Evolutionary conservation across 2,329 filamentous ascomycete species (phyloP), one percentile per base, ranked within the genome.

Genomic region (Xylaria sp.): DNA sequence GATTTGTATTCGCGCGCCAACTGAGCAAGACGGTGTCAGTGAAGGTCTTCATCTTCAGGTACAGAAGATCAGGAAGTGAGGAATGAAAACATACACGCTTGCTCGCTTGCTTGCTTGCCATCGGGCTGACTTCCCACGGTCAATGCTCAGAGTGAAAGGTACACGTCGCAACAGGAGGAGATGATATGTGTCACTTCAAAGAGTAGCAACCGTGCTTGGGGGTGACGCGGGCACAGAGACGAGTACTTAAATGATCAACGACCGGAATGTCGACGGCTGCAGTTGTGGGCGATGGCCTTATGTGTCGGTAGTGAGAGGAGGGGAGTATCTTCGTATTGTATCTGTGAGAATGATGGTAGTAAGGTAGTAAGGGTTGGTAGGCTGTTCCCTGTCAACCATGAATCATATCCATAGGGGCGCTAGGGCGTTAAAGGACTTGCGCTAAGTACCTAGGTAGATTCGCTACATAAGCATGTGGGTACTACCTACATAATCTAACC

Each of bases 21-120:
- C 87, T 88, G 73, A 23, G 62, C 65, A 12, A 25, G 52, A 65
- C 9, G 65, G 79, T 69, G 81, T 78, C 62, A 68, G 57, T 58
- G n/a, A 46, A 32, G 20, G 34, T 32, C 50, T 34, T 23, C 37
- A 63, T n/a, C 7, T 15, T 2, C 15, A 44, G 41, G 23, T 13
- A 28, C 9, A 54, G 15, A 41, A 28, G 28, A 20, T 12, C 6
- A 54, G 20, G 60, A 23, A 32, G 44, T 52, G 10, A 2, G 20
- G 1, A 28, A 55, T n/a, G 51, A 44, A 44, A 52, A 80, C 88
- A 75, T 83, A 90, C 90, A 78, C 91, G 88, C 82, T 92, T 93
- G 81, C 89, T 89, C 23, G 91, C 91, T 74, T 91, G 90, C 79
- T 90, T 90, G 77, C 89, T 92, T 60, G 91, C 90, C 91, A 93